phyloP scores from a whole-genome alignment of 2,329 filamentous ascomycete genomes.

The Sporothrix humicola region DNA sequence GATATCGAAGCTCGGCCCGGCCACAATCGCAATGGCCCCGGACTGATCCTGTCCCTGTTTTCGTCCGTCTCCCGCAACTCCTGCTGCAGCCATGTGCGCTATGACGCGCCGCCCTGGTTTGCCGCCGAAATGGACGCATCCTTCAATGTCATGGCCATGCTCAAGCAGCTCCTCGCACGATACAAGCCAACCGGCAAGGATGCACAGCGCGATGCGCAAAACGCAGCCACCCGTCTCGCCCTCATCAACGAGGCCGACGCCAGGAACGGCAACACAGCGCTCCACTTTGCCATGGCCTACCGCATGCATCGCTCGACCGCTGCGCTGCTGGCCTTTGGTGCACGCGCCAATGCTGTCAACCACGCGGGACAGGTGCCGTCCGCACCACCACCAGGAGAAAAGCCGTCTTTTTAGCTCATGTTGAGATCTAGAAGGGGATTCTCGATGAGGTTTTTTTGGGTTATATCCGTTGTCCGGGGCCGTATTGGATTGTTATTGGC shows the following conservation, averaged over 20 bases:
- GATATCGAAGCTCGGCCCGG: slow-evolving; percentile 21
- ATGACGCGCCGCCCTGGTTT: neutral
- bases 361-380: slow-evolving; percentile 23
- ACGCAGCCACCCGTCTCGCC: slow-evolving; percentile 17
- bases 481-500: slow-evolving; percentile 15
- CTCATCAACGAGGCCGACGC: slow-evolving; percentile 24
- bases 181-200: neutral
- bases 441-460: slow-evolving; percentile 16
- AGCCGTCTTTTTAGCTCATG: slow-evolving; percentile 19
- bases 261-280: slow-evolving; percentile 25
- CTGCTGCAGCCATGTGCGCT: slow-evolving; percentile 15
- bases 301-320: slow-evolving; percentile 21
- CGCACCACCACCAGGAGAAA: neutral
- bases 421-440: slow-evolving; percentile 11
- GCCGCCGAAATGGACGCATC: slow-evolving; percentile 6
- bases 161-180: slow-evolving; percentile 14
- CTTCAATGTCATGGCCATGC: slow-evolving; percentile 13
- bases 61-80: slow-evolving; percentile 22
- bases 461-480: slow-evolving; percentile 12
- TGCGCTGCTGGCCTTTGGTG: slow-evolving; percentile 27
- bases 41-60: slow-evolving; percentile 22
- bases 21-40: neutral
- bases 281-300: slow-evolving; percentile 24
- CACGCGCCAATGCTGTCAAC: slow-evolving; percentile 15
- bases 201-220: slow-evolving; percentile 17